A percentile compares a stretch with the other conserved stretches of the same genome.
Evolutionary conservation across 441 rosid genomes (phyloP).

Genomic region (Corymbia calophylla): DNA sequence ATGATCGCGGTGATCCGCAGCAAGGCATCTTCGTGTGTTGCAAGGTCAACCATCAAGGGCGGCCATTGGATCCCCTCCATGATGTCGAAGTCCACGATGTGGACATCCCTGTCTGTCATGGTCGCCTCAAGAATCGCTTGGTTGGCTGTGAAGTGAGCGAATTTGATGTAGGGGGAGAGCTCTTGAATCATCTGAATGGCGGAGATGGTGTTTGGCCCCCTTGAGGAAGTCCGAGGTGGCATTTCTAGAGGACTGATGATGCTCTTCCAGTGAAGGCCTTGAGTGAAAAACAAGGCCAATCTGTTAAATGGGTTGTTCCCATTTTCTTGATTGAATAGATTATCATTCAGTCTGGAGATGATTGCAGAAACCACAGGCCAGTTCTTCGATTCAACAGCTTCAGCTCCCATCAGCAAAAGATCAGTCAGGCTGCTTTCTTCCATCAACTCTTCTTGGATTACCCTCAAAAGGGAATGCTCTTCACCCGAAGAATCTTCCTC

Average conservation of each 20-base stretch:
- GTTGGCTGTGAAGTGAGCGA: conserved; percentile 23
- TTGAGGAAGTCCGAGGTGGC: background rate
- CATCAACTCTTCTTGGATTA: background rate
- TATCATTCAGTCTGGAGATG: conserved; percentile 2
- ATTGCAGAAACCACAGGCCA: conserved; percentile 7
- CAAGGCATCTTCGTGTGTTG: background rate
- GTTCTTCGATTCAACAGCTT: conserved; percentile 19
- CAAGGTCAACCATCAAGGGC: conserved; percentile 19
- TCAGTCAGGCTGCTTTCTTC: conserved; percentile 7
- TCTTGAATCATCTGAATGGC: conserved; percentile 20
- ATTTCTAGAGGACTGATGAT: background rate
- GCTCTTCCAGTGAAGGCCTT: conserved; percentile 14
- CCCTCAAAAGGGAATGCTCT: background rate
- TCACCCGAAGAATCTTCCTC: background rate
- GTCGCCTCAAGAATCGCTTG: conserved; percentile 26
- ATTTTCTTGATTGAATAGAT: background rate
- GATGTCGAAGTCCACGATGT: conserved; percentile 22
- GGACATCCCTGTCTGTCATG: conserved; percentile 2
- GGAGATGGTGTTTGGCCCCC: background rate
- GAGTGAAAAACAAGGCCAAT: conserved; percentile 14
- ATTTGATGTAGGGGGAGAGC: conserved; percentile 20
- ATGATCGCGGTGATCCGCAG: conserved; percentile 6
- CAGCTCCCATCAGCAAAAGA: conserved; percentile 20
- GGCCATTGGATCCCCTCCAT: conserved; percentile 29
- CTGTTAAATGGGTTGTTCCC: background rate